Base-by-base conservation (phyloP, 208 protist species). In the Eutreptiella sp. region DNA sequence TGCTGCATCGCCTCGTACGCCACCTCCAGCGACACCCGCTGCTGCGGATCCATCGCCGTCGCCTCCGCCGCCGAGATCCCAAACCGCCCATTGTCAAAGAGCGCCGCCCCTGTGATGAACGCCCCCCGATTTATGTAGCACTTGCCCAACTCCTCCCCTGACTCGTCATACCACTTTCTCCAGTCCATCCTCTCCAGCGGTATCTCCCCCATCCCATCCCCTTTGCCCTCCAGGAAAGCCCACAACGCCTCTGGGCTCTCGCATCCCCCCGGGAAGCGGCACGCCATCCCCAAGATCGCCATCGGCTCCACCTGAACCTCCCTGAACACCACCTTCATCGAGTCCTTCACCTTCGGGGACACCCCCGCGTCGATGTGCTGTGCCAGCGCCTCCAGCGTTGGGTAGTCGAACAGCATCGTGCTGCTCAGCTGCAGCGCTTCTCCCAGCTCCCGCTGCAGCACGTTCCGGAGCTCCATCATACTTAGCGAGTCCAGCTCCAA, bases 291-390 rank as follows among this genome's bases (percentile, higher is more conserved):
- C 23, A 66, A 26, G n/a, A 66, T 14, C 0, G 57, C 61, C 0
- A 66, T 57, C 27, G 28, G 58, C 2, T 14, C 14, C 5, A 27
- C 27, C 2, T 31, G 7, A 46, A 7, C n/a, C n/a, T n/a, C n/a
- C n/a, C n/a, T n/a, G n/a, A n/a, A n/a, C n/a, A n/a, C n/a, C 33
- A 79, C 2, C 46, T 76, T 58, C 21, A 50, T 1, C 14, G 61
- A 53, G n/a, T 63, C 75, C 2, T 14, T 11, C 7, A 73, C 66
- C 59, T 81, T 81, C 35, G 75, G 66, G 23, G 27, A 4, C 9
- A 76, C 27, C 11, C 76, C 73, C 1, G 7, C 19, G 1, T 14
- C 19, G n/a, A 81, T n/a, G n/a, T n/a, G n/a, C n/a, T n/a, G n/a
- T n/a, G n/a, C n/a, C n/a, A n/a, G n/a, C n/a, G n/a, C n/a, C n/a